Conservation (phyloP, 805 yeast species). For the Candida orba region DNA sequence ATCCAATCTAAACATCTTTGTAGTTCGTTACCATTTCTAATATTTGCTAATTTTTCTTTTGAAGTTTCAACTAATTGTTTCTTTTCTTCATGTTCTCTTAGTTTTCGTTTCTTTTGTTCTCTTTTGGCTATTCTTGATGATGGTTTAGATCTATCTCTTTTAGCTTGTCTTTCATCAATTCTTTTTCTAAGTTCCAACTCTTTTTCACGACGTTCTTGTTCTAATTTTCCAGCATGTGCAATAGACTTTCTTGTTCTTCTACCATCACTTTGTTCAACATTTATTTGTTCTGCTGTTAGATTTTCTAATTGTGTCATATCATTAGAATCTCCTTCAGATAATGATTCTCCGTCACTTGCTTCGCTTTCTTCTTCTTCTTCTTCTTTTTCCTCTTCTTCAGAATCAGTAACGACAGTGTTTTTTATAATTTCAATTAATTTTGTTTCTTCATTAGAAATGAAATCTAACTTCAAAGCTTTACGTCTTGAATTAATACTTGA, state of each 20-base stretch:
- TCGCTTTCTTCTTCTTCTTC: constrained; percentile 14
- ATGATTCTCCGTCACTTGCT: constrained; percentile 11
- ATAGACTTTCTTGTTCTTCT: constrained; percentile 23
- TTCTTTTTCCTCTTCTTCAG: constrained; percentile 18
- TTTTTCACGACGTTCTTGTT: constrained; percentile 15
- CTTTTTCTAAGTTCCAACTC: constrained; percentile 3
- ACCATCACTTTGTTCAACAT: constrained; percentile 8
- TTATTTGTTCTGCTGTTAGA: constrained; percentile 6
- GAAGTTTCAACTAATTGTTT: constrained; percentile 20
- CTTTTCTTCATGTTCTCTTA: constrained; percentile 28
- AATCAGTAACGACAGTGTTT: constrained; percentile 28
- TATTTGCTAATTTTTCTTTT: constrained; percentile 24
- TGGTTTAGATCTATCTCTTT: constrained; percentile 24
- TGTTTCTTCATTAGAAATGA: constrained; percentile 34
- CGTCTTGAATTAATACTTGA: constrained; percentile 54
- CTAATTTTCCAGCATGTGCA: constrained; percentile 17
- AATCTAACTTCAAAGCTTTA: constrained; percentile 42
- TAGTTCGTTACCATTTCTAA: constrained; percentile 34
- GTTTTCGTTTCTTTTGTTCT: constrained; percentile 27
- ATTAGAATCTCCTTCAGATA: constrained; percentile 13
- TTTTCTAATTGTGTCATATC: constrained; percentile 7
- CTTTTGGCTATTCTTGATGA: constrained; percentile 31
- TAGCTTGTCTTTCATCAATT: constrained; percentile 15
- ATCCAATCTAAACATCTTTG: constrained; percentile 54
- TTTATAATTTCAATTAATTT: constrained; percentile 34